Evolutionary conservation across 2,329 filamentous ascomycete genomes (phyloP), one percentile per base, ranked within the genome.

Genomic region (Aspergillus hortae): DNA sequence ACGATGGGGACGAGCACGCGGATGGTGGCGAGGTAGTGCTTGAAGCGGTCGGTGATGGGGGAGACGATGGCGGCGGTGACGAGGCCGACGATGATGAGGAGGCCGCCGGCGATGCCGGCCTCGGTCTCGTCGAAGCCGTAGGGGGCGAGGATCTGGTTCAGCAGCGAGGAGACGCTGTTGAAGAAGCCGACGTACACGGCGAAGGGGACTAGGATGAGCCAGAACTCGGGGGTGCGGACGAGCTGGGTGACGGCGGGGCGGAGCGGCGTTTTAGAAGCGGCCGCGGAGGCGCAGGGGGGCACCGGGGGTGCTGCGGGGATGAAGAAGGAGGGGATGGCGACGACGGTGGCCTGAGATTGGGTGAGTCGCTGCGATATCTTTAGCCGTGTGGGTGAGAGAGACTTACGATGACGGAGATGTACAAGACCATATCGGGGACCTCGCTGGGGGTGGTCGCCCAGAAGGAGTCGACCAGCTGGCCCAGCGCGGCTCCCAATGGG

Each of bases 21-120:
- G 70, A 95, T 85, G 21, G 86, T 82, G 4, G 81, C 67, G 0
- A 96, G 75, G 65, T 92, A 95, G 23, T 82, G 77, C 70, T 96
- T 95, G 51, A 86, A 92, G 48, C 87, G 83, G 74, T 97, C 94
- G 56, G 95, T 83, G 59, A 96, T 78, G 0, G 92, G 92, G 0
- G 87, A 89, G 0, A 84, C 80, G 55, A 95, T 77, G 12, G 90
- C 94, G 0, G 90, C 81, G 4, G 82, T 72, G 42, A 95, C 78
- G 1, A 99, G 83, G 7, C 94, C 94, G 48, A 94, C 89, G 44
- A 96, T 79, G 67, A 97, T 97, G 32, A 97, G 81, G 7, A 97
- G 72, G 0, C 89, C 94, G 57, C 94, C 94, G 10, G 87, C 90
- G 63, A 97, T 92, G 32, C 94, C 94, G 19, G 92, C 89, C 51